Base-by-base conservation (phyloP, 352 stramenopile genomes). In the Pythium periplocum region DNA sequence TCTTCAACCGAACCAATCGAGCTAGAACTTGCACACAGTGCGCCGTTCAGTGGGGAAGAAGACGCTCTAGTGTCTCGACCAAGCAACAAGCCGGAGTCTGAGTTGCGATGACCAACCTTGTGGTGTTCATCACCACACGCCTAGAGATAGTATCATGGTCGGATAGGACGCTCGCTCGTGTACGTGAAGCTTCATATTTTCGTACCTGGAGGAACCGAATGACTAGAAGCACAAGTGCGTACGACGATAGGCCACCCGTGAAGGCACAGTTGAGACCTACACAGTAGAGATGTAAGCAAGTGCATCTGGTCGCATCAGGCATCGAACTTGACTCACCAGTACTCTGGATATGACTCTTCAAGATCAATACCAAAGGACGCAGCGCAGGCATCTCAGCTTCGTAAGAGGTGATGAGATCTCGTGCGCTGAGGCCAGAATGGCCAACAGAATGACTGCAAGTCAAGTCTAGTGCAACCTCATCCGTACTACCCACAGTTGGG, bases 221-320 rank as follows among this genome's bases (percentile, higher is more conserved):
- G 36, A 96, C 86, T 63, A 99, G 72, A 10, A 99, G 66, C 34
- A 98, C 96, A 11, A 99, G 74, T 30, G 93, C 94, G 54, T 98
- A 98, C 4, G 92, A 98, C 2, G 91, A 98, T 2, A 99, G 75
- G 12, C 96, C 96, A 35, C 96, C 96, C 7, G 92, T 98, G 66
- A 97, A 99, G 12, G 90, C 81, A 45, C 78, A 96, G 51, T 97
- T 90, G 44, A 99, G 68, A 39, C 93, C 95, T 94, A 50, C 10
- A 30, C 43, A 4, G n/a, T n/a, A 0, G 17, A 26, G 17, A 26
- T 26, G 17, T 26, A 26, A 26, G 17, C 17, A 26, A 26, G 17
- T 26, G 17, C 17, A 26, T 26, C 17, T 26, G 17, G 17, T 26
- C 17, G 17, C 17, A 26, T 26, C 17, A 26, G 17, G 17, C 17